Conservation (phyloP, 2,329 filamentous ascomycete species). For the Penicillium concentricum region DNA sequence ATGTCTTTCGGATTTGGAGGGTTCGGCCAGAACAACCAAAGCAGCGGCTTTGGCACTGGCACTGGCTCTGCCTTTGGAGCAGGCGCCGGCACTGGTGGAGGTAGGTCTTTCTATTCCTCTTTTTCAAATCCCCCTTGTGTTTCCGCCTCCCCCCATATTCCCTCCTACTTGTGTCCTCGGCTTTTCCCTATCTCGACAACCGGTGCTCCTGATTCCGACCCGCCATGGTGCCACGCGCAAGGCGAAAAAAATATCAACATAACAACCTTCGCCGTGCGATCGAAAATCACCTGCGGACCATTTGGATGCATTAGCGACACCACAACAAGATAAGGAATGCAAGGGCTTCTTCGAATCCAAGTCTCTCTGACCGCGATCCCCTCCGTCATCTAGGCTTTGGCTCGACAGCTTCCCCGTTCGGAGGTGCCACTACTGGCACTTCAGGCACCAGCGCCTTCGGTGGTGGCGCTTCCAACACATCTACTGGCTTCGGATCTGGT, state of each 20-base stretch:
- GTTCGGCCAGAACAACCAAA: slow-evolving; percentile 60
- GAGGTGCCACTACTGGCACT: slow-evolving; percentile 31
- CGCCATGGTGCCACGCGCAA: slow-evolving; percentile 26
- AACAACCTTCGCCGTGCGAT: slow-evolving; percentile 15
- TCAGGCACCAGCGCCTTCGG: slow-evolving; percentile 35
- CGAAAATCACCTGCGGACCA: slow-evolving; percentile 17
- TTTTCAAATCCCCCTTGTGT: slow-evolving; percentile 2
- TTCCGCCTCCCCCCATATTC: slow-evolving; percentile 9
- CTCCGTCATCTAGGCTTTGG: slow-evolving; percentile 43
- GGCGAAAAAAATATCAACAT: slow-evolving; percentile 15
- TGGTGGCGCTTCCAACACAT: slow-evolving; percentile 29
- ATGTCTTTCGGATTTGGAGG: slow-evolving; percentile 52
- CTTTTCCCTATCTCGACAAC: slow-evolving; percentile 17
- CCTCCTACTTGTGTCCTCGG: slow-evolving; percentile 11
- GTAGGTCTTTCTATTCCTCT: slow-evolving; percentile 31
- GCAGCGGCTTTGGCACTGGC: slow-evolving; percentile 41
- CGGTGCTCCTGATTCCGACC: slow-evolving; percentile 33
- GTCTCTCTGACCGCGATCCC: slow-evolving; percentile 40
- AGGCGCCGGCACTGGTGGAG: slow-evolving; percentile 34
- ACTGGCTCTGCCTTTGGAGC: slow-evolving; percentile 37
- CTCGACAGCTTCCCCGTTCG: slow-evolving; percentile 40
- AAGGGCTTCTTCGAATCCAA: slow-evolving; percentile 30
- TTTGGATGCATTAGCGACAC: slow-evolving; percentile 29
- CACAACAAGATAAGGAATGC: slow-evolving; percentile 32
- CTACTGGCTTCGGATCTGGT: slow-evolving; percentile 36